Evolutionary conservation across 208 protist genomes (phyloP).

Genomic region (Trypanosoma platydactyli): DNA sequence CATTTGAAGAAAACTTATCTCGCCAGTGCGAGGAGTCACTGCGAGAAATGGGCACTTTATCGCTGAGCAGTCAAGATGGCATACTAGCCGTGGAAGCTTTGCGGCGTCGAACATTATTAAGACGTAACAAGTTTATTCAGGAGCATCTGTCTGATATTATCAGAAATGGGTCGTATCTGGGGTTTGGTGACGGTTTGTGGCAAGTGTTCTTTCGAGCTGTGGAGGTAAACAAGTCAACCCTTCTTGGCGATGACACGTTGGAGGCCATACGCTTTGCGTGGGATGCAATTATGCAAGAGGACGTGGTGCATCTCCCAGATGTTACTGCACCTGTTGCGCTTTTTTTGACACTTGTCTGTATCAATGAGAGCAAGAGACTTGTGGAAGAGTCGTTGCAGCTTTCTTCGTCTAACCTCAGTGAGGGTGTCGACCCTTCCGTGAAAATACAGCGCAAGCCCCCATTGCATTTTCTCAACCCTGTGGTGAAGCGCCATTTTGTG

Average conservation of each 20-base stretch:
- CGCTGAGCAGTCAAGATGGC: conserved; percentile 45
- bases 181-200: conserved; percentile 71
- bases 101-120: conserved; percentile 53
- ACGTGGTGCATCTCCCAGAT: conserved; percentile 54
- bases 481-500: conserved; percentile 53
- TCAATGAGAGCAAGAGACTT: conserved; percentile 35
- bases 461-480: conserved; percentile 28
- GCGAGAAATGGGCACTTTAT: conserved; percentile 12
- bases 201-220: conserved; percentile 64
- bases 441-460: neutral
- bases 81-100: conserved; percentile 75
- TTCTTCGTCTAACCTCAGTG: conserved; percentile 37
- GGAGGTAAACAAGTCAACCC: conserved; percentile 34
- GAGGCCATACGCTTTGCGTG: conserved; percentile 56
- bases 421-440: conserved; percentile 28
- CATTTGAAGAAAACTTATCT: conserved; percentile 48
- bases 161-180: conserved; percentile 47
- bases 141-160: conserved; percentile 51
- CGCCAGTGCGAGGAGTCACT: conserved; percentile 12
- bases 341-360: conserved; percentile 56
- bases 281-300: conserved; percentile 68
- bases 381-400: conserved; percentile 19
- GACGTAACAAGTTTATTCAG: conserved; percentile 61
- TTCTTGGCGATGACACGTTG: conserved; percentile 34
- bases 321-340: conserved; percentile 74